Base-by-base conservation (phyloP, 2,329 filamentous ascomycete species). In the Stachybotrys echinatus region DNA sequence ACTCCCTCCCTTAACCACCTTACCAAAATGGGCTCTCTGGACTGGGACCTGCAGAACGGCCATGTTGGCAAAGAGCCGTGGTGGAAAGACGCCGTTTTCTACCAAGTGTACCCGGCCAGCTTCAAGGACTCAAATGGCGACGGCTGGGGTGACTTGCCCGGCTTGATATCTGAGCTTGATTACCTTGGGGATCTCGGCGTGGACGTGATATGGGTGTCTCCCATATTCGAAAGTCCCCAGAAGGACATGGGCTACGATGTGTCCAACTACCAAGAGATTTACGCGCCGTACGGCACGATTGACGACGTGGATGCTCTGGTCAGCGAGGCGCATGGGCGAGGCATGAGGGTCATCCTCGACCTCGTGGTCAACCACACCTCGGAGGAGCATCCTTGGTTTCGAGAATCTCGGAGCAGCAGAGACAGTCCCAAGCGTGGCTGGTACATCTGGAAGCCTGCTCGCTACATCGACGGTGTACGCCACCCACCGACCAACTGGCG, bases 161-260 rank as follows among this genome's bases (percentile, higher is more conserved):
- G 84, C 12, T 80, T 88, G 48, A 80, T 83, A 12, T 80, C 79
- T 10, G 76, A 85, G 60, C 66, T 88, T 2, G 81, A 85, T 61
- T 84, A 88, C 59, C 71, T 88, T 45, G 73, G 79, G 47, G 70
- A 79, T 3, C 71, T 87, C 0, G 85, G 84, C 1, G 71, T 82
- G 2, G 79, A 84, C 54, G 75, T 82, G n/a, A 71, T 85, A 19
- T 85, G 82, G 82, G 64, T 79, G 1, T 77, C 72, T 1, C 75
- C 75, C 4, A 74, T 76, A 50, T 77, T 72, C 50, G 72, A 76
- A n/a, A 74, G 70, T 42, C 85, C 85, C 0, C 80, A 84, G 53
- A 70, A 77, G 17, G 85, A 89, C 53, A 86, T 88, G 83, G 85
- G 85, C 23, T 88, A 88, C 59, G 86, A 88, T 56, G 80, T 88